Evolutionary conservation across 2,329 filamentous ascomycete species (phyloP).

Genomic region (Sclerotiophoma versabilis): DNA sequence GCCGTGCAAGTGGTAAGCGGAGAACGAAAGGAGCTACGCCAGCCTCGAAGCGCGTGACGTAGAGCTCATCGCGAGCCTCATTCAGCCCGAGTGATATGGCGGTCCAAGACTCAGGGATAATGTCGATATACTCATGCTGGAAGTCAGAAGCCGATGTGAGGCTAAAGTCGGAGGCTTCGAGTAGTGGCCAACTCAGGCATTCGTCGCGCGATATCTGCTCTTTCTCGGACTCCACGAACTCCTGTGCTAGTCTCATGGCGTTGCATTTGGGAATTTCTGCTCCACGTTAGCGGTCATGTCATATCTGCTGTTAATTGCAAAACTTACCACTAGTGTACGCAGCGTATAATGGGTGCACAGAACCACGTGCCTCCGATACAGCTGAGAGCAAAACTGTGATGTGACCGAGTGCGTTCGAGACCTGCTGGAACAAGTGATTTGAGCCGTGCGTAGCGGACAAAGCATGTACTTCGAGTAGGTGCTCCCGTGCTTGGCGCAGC

Average conservation of each 20-base stretch:
- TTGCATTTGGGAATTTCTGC: conserved; percentile 74
- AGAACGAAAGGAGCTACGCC: conserved; percentile 83
- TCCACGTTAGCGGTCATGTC: conserved; percentile 6
- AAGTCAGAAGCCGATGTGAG: conserved; percentile 62
- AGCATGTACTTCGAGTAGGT: conserved; percentile 69
- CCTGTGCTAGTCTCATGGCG: conserved; percentile 71
- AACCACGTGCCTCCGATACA: conserved; percentile 39
- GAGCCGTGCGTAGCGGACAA: conserved; percentile 61
- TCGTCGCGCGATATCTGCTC: conserved; percentile 47
- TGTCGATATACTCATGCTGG: conserved; percentile 81
- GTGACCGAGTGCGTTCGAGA: conserved; percentile 46
- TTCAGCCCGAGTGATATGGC: conserved; percentile 85
- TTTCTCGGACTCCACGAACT: conserved; percentile 60
- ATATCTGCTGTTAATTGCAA: not conserved
- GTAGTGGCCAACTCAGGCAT: conserved; percentile 50
- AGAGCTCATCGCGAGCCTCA: conserved; percentile 82
- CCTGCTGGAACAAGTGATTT: conserved; percentile 63
- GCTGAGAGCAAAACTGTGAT: conserved; percentile 51
- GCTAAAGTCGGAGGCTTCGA: conserved; percentile 39
- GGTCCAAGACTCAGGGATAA: conserved; percentile 83
- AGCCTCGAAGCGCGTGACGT: conserved; percentile 82
- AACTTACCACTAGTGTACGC: conserved; percentile 49
- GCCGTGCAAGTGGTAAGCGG: conserved; percentile 82
- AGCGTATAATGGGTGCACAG: conserved; percentile 49
- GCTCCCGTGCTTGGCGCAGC: conserved; percentile 70